These are phyloP conservation scores for Metschnikowia santaceciliae DNA, from an alignment of 805 yeast genomes.

Conservation along the genomic window DNA sequence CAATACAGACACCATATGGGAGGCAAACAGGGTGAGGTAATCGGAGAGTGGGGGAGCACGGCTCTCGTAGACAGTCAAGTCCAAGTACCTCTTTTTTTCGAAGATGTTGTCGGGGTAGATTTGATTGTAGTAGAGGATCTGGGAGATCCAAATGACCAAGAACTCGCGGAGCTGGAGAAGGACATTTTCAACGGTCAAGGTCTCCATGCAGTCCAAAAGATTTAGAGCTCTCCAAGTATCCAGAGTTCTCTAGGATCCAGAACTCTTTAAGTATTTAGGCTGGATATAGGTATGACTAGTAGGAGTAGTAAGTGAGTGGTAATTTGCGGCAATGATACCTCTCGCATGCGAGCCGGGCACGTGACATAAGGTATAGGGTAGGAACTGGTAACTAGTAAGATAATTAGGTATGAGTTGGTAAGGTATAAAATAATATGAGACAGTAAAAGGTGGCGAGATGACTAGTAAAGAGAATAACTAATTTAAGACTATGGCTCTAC, in stretches of 20 bases:
- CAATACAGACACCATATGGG: constrained; percentile 21
- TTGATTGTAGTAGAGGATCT: constrained; percentile 47
- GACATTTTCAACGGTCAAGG: constrained; percentile 26
- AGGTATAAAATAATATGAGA: too few species aligned
- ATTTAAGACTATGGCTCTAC: too few species aligned
- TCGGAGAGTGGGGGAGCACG: constrained; percentile 46
- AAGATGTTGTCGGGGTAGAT: constrained; percentile 55
- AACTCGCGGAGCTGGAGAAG: constrained; percentile 44
- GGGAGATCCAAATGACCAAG: constrained; percentile 48
- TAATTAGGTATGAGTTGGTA: too few species aligned
- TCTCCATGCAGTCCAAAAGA: constrained; percentile 4
- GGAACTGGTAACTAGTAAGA: too few species aligned
- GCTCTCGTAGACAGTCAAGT: constrained; percentile 37
- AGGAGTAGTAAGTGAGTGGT: too few species aligned
- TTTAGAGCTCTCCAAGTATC: too few species aligned
- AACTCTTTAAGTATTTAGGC: too few species aligned
- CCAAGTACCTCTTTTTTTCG: constrained; percentile 38
- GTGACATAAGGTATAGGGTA: neutral
- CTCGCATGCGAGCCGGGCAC: neutral
- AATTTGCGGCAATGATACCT: neutral
- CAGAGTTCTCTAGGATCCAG: too few species aligned
- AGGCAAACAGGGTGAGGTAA: constrained; percentile 40
- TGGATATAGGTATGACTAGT: too few species aligned
- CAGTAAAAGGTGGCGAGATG: too few species aligned
- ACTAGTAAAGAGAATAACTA: too few species aligned